Evolutionary conservation across 2,329 filamentous ascomycete genomes (phyloP), one percentile per base, ranked within the genome.

Genomic region (Ophiocordyceps polyrhachis-furcata): DNA sequence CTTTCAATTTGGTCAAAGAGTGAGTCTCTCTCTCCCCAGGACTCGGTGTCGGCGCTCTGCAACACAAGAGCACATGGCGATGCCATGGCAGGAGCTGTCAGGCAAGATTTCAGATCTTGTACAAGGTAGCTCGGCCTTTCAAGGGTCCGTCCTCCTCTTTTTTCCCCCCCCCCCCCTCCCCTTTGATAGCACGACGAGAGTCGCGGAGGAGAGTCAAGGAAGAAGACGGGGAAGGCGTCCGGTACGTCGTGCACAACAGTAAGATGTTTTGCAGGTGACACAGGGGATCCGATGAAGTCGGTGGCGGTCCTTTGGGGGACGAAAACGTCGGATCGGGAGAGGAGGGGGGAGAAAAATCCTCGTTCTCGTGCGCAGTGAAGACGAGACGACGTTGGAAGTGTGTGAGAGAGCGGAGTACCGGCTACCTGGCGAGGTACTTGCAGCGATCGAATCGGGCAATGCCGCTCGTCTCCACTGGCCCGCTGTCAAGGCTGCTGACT

Each of bases 51-150:
- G 35, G 45, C 35, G 25, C 23, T 28, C 20, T 23, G 46, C 43
- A 21, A 40, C 41, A 47, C 46, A 40, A 43, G 32, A 29, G 35
- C 46, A 43, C 43, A 43, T 43, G 43, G 46, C 25, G 37, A 23
- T 35, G 20, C 42, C 41, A 23, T 41, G 43, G 41, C 40, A 35
- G 41, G n/a, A 19, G 5, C 41, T 38, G 46, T 38, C 42, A 43
- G 42, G 43, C 46, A 45, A 43, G 41, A 45, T 43, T 43, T 23
- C 43, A 45, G 46, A 45, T 48, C 44, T 45, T 45, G 46, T 48
- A 38, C 46, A 23, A 45, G 42, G 46, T 31, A 19, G 20, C 44
- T 31, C 8, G 41, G 25, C 32, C 23, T 42, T 41, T 32, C 46
- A 41, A 47, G 46, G 40, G 43, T 47, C 46, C 43, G 38, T 40